Percentiles rank a stretch among this genome's conserved stretches.
Evolutionary conservation across 768 basidiomycete genomes (phyloP).

Genomic region (Rhodotorula toruloides): DNA sequence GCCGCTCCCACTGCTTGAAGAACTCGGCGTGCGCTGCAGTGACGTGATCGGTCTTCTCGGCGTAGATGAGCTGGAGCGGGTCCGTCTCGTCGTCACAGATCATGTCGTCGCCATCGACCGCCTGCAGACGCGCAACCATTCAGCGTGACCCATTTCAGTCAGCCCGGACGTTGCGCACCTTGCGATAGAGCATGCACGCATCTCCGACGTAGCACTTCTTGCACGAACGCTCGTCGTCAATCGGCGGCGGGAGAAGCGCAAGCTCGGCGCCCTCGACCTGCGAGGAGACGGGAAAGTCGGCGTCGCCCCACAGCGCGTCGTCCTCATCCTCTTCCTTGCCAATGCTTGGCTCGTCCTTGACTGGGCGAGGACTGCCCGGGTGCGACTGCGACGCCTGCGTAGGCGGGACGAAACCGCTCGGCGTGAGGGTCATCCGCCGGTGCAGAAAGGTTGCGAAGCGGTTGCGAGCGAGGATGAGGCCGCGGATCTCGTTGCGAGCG

Average conservation of each 20-base stretch:
- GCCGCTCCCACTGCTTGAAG: conserved; percentile 83
- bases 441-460: conserved; percentile 64
- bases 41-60: conserved; percentile 73
- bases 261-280: conserved; percentile 10
- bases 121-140: conserved; percentile 48
- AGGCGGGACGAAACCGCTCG: not conserved
- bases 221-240: conserved; percentile 74
- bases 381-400: not conserved
- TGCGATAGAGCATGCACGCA: conserved; percentile 89
- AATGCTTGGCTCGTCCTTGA: not conserved
- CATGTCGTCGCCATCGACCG: conserved; percentile 63
- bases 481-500: conserved; percentile 73
- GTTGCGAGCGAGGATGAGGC: conserved; percentile 74
- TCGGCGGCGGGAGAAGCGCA: conserved; percentile 75
- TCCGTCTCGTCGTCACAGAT: conserved; percentile 52
- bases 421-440: conserved; percentile 11
- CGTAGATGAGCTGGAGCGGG: conserved; percentile 58
- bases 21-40: conserved; percentile 63
- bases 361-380: not conserved
- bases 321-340: conserved; percentile 30
- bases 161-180: conserved; percentile 53
- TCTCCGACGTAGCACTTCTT: conserved; percentile 75
- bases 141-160: conserved; percentile 5
- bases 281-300: not conserved
- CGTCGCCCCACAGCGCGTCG: conserved; percentile 7